phyloP scores from a whole-genome alignment of 805 yeast genomes.

The Dipodascus albidus region DNA sequence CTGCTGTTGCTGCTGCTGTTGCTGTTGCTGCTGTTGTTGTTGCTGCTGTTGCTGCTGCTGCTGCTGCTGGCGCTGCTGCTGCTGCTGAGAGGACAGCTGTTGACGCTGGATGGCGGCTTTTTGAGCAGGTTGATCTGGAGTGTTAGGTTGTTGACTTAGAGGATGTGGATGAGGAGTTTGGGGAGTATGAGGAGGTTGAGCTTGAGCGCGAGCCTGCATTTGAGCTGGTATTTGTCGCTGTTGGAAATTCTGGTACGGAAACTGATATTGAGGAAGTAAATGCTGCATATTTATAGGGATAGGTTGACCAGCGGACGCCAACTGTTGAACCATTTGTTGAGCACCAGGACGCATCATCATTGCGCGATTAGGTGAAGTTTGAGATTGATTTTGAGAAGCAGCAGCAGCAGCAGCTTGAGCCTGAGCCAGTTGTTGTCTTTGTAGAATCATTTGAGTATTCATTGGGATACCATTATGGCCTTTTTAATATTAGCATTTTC shows the following conservation, averaged over 20 bases:
- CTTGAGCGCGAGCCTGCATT: slow-evolving; percentile 8
- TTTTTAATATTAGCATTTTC: background rate
- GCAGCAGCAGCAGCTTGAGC: slow-evolving; percentile 7
- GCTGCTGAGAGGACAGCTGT: slow-evolving; percentile 6
- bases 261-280: background rate
- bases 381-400: background rate
- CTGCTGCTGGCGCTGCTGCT: slow-evolving; percentile 7
- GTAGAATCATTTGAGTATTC: background rate
- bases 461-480: background rate
- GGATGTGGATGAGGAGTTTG: slow-evolving; percentile 1
- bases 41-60: slow-evolving; percentile 9
- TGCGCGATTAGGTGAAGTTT: background rate
- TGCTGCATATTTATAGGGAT: background rate
- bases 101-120: slow-evolving; percentile 6
- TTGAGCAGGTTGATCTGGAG: slow-evolving; percentile 1
- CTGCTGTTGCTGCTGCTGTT: slow-evolving; percentile 6
- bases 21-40: slow-evolving; percentile 7
- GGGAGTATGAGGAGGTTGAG: slow-evolving; percentile 7
- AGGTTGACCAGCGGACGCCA: background rate
- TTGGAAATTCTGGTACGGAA: background rate
- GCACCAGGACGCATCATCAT: slow-evolving; percentile 1
- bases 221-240: slow-evolving; percentile 5
- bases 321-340: background rate
- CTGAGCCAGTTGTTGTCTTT: slow-evolving; percentile 7
- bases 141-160: background rate